phyloP scores from a whole-genome alignment of 352 stramenopile species.

The Globisporangium recalcitrans region DNA sequence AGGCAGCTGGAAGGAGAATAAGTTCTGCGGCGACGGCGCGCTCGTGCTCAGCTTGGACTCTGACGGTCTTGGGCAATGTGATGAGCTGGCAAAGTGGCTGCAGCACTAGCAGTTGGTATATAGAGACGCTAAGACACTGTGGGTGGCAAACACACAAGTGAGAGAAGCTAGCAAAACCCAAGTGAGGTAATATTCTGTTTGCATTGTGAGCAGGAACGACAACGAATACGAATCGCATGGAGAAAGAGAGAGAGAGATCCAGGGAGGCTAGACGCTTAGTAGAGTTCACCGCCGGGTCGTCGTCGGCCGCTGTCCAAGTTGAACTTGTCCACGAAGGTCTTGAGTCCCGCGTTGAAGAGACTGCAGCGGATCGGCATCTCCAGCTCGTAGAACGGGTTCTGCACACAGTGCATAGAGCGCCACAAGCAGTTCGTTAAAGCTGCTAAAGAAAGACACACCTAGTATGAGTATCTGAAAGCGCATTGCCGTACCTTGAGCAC shows the following conservation, averaged over 20 bases:
- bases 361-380: constrained; percentile 94
- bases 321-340: constrained; percentile 85
- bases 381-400: constrained; percentile 95
- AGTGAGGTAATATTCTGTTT: not conserved
- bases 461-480: too few species aligned
- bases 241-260: not conserved
- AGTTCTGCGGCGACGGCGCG: constrained; percentile 65
- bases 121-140: not conserved
- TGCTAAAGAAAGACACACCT: too few species aligned
- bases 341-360: constrained; percentile 88
- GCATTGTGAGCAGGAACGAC: not conserved
- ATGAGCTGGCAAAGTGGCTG: not conserved
- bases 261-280: constrained; percentile 17
- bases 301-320: constrained; percentile 60
- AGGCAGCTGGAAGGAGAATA: constrained; percentile 74
- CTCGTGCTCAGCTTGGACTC: constrained; percentile 44
- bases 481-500: constrained; percentile 84
- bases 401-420: not conserved
- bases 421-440: too few species aligned
- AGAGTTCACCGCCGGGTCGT: constrained; percentile 37
- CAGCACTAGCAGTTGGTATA: too few species aligned
- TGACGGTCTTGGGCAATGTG: not conserved
- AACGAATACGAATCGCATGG: too few species aligned
- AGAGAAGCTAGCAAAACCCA: too few species aligned
- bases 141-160: not conserved